Base-by-base conservation (phyloP, 2,329 filamentous ascomycete species). In the Pyrenophora teres region DNA sequence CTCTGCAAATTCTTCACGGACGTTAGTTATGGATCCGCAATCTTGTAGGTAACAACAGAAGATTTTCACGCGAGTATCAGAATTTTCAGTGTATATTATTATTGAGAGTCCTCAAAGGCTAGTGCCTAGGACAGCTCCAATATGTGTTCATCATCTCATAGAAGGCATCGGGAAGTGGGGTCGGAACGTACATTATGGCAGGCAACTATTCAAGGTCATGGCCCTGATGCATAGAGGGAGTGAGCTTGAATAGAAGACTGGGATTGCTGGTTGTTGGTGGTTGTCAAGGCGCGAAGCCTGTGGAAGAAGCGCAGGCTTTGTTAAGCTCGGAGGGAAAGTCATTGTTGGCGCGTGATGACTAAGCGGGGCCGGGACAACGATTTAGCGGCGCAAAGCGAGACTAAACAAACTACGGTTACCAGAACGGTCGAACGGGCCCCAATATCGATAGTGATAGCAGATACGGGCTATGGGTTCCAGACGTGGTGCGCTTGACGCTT, bases 61-160 rank as follows among this genome's bases (percentile, higher is more conserved):
- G 38, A 33, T 42, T 33, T 59, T 73, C 33, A 52, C 52, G 55
- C 52, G 63, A 57, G 56, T 56, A 63, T 70, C 69, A 73, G 64
- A 69, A 71, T 73, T 70, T 76, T 82, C 66, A 71, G 69, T 72
- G 71, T 68, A 62, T 69, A 70, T 64, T 71, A 67, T 68, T 62
- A 53, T 61, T 60, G 77, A 81, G 50, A 62, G 78, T 89, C 86
- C 68, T 73, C 67, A 72, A 62, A 65, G 73, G 70, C 72, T 73
- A 78, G 40, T 52, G 62, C 60, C 63, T 83, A 83, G 85, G 87
- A 90, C 86, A 89, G 87, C 87, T 90, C 87, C 87, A 90, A 89
- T 89, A 88, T 69, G 66, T 64, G 67, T 71, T 86, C 83, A 86
- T 86, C 84, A 83, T 77, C 52, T 67, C 59, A 60, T 51, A 46